Evolutionary conservation across 1,284 basidiomycete genomes (phyloP).

Genomic region (Trametes pubescens): DNA sequence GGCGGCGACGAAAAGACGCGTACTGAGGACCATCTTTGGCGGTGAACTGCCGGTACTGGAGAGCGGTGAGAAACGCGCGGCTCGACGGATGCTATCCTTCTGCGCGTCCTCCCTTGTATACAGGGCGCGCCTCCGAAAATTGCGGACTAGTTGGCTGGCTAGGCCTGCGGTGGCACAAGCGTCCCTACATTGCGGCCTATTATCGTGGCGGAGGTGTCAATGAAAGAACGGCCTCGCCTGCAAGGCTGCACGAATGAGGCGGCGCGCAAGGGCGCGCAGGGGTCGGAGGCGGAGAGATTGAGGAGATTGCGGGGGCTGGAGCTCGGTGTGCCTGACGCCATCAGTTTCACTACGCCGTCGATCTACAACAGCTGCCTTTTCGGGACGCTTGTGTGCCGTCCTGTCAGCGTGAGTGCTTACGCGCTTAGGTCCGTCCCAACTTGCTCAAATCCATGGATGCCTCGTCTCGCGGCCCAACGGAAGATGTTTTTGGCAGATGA

Average conservation of each 20-base stretch:
- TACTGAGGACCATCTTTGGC: neutral
- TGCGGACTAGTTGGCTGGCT: neutral
- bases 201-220: neutral
- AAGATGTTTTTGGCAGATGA: no score
- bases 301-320: neutral
- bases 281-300: neutral
- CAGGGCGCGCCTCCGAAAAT: neutral
- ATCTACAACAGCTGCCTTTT: constrained; percentile 10
- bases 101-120: neutral
- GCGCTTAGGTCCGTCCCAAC: no score
- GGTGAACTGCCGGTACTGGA: neutral
- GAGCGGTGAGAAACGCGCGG: neutral
- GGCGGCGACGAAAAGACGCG: neutral
- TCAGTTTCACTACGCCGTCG: constrained; percentile 5
- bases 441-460: no score
- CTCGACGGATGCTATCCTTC: neutral
- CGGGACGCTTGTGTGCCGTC: neutral
- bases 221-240: no score
- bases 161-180: neutral
- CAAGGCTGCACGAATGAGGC: no score
- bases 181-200: neutral
- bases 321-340: neutral
- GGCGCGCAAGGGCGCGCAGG: neutral
- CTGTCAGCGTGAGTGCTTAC: neutral
- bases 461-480: no score